Percentiles rank a stretch among this genome's conserved stretches.
These are phyloP conservation scores for Saturnispora dispora DNA, from an alignment of 805 yeast species.

Conservation along the genomic window DNA sequence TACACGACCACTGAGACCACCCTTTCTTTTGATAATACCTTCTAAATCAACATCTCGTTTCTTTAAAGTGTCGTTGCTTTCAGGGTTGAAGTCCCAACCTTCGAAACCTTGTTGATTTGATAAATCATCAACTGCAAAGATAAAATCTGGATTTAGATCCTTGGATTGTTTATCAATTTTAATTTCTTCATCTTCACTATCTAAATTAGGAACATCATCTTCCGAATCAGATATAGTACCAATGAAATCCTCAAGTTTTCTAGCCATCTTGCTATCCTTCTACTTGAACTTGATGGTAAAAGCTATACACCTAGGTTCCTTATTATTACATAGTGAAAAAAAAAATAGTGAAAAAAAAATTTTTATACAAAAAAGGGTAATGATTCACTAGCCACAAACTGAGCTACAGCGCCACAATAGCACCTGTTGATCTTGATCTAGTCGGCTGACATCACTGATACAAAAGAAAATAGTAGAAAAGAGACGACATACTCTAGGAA, in stretches of 20 bases:
- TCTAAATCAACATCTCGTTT: constrained; percentile 76
- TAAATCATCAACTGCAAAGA: constrained; percentile 47
- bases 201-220: constrained; percentile 42
- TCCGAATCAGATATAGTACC: constrained; percentile 74
- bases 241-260: constrained; percentile 42
- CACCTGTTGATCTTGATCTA: not conserved
- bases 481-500: no score
- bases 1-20: constrained; percentile 40
- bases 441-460: not conserved
- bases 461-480: not conserved
- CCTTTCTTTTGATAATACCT: constrained; percentile 76
- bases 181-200: constrained; percentile 26
- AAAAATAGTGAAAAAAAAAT: not conserved
- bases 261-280: not conserved
- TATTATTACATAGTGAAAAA: not conserved
- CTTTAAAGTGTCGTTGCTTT: constrained; percentile 16
- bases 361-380: not conserved
- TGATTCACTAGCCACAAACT: not conserved
- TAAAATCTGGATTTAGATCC: constrained; percentile 66
- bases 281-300: not conserved
- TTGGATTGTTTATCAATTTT: constrained; percentile 31
- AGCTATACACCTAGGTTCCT: not conserved
- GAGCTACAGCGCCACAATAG: not conserved
- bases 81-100: constrained; percentile 81
- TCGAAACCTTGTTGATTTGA: constrained; percentile 35